Evolutionary conservation across 805 yeast species (phyloP).

Genomic region (Candida mattraensis): DNA sequence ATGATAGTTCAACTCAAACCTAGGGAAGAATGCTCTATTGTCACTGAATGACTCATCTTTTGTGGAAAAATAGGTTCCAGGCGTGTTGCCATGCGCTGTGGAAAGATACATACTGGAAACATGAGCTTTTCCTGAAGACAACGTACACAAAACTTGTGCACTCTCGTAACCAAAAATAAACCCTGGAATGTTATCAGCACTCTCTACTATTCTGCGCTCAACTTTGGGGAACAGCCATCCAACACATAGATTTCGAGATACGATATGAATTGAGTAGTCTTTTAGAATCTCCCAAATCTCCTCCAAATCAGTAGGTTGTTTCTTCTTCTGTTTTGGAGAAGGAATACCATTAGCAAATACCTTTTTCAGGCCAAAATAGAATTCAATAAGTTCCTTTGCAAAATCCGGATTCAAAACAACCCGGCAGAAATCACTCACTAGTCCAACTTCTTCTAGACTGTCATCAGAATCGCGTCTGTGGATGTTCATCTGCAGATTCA

Average conservation of each 20-base stretch:
- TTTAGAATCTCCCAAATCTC: slow-evolving; percentile 26
- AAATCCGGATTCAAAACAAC: slow-evolving; percentile 54
- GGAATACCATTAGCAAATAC: slow-evolving; percentile 6
- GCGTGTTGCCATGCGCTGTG: slow-evolving; percentile 60
- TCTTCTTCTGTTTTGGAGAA: slow-evolving; percentile 1
- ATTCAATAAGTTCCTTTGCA: slow-evolving; percentile 24
- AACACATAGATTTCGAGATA: slow-evolving; percentile 64
- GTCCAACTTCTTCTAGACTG: slow-evolving; percentile 46
- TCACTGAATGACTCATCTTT: slow-evolving; percentile 46
- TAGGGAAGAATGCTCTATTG: slow-evolving; percentile 69
- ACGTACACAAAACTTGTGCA: slow-evolving; percentile 64
- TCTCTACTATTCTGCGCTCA: slow-evolving; percentile 28
- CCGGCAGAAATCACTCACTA: slow-evolving; percentile 60
- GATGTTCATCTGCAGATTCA: slow-evolving; percentile 45
- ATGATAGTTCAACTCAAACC: slow-evolving; percentile 55
- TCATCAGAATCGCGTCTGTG: slow-evolving; percentile 37
- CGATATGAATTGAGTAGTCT: slow-evolving; percentile 54
- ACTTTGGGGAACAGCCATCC: slow-evolving; percentile 73
- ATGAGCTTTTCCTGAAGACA: slow-evolving; percentile 63
- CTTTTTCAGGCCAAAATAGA: slow-evolving; percentile 13
- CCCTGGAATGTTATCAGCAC: slow-evolving; percentile 49
- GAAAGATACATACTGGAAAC: slow-evolving; percentile 69
- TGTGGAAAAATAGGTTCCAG: slow-evolving; percentile 45
- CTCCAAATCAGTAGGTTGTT: slow-evolving; percentile 8
- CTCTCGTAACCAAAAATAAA: slow-evolving; percentile 76